A percentile compares a stretch with the other conserved stretches of the same genome.
phyloP scores from a whole-genome alignment of 805 yeast genomes.

The Starmerella stigmatis region DNA sequence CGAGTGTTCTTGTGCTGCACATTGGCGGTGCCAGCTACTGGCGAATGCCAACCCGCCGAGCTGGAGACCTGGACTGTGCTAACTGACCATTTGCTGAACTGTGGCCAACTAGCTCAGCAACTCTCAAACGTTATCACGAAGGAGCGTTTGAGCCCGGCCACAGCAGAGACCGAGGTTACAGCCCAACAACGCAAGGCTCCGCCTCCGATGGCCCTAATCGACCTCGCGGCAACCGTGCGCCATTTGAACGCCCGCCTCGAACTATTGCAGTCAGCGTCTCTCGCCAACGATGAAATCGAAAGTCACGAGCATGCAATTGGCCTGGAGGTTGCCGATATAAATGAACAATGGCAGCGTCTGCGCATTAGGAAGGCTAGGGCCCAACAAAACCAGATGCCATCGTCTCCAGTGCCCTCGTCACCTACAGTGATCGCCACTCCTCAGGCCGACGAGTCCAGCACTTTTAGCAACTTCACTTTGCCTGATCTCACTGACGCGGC shows the following conservation, averaged over 20 bases:
- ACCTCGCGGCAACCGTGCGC: slow-evolving; percentile 16
- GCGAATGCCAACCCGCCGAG: slow-evolving; percentile 21
- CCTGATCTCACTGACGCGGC: slow-evolving; percentile 8
- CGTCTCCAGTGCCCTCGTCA: not conserved
- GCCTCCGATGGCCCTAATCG: not conserved
- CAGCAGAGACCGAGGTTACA: not conserved
- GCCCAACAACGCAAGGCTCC: not conserved
- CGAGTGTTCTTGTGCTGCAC: slow-evolving; percentile 38
- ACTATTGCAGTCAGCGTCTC: slow-evolving; percentile 11
- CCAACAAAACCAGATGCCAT: no score
- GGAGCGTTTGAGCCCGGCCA: slow-evolving; percentile 18
- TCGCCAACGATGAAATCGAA: slow-evolving; percentile 7
- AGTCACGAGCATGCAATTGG: slow-evolving; percentile 11
- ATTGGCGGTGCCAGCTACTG: slow-evolving; percentile 30
- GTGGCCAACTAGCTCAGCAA: slow-evolving; percentile 15
- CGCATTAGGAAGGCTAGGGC: not conserved
- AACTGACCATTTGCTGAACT: slow-evolving; percentile 21
- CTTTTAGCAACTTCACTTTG: not conserved
- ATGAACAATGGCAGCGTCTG: not conserved
- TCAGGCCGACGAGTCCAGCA: not conserved
- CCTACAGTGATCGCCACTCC: slow-evolving; percentile 16
- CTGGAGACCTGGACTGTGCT: slow-evolving; percentile 24
- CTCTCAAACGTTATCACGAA: slow-evolving; percentile 16
- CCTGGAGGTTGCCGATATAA: slow-evolving; percentile 15
- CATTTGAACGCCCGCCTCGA: slow-evolving; percentile 23